phyloP scores from a whole-genome alignment of 768 basidiomycete species.

The Lanmaoa pseudosensibilis region DNA sequence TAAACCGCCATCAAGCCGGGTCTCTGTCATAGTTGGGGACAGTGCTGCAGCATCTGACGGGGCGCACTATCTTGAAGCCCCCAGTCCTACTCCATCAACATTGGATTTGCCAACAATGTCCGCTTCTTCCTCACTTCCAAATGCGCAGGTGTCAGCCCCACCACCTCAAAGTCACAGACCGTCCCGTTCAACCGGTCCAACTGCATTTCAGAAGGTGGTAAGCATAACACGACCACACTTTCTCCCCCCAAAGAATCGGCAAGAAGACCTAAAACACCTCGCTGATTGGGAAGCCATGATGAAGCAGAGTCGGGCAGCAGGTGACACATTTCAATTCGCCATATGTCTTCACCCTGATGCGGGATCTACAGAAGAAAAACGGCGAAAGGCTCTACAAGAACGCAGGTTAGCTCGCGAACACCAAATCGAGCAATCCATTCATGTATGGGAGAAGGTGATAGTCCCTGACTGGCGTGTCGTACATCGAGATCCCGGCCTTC shows the following conservation, averaged over 20 bases:
- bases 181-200: slow-evolving; percentile 62
- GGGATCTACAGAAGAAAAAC: slow-evolving; percentile 60
- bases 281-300: slow-evolving; percentile 89
- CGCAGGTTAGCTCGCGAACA: slow-evolving; percentile 63
- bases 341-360: slow-evolving; percentile 4
- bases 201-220: slow-evolving; percentile 72
- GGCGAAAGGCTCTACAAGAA: slow-evolving; percentile 59
- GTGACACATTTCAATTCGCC: slow-evolving; percentile 40
- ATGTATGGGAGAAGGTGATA: slow-evolving; percentile 76
- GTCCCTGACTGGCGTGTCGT: slow-evolving; percentile 83
- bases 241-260: slow-evolving; percentile 77
- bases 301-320: slow-evolving; percentile 71
- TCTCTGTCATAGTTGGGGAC: slow-evolving; percentile 14
- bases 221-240: slow-evolving; percentile 83
- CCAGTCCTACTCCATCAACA: slow-evolving; percentile 8
- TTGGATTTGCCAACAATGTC: slow-evolving; percentile 28
- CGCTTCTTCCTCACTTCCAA: slow-evolving; percentile 33
- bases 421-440: slow-evolving; percentile 66
- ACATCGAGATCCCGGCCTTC: slow-evolving; percentile 59
- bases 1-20: slow-evolving; percentile 32
- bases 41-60: not conserved
- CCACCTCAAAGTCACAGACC: slow-evolving; percentile 37
- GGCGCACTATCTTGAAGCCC: not conserved
- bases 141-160: slow-evolving; percentile 18
- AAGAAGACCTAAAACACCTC: slow-evolving; percentile 82